Conservation (phyloP, 2,329 filamentous ascomycete species). For the Aspergillus texensis region DNA sequence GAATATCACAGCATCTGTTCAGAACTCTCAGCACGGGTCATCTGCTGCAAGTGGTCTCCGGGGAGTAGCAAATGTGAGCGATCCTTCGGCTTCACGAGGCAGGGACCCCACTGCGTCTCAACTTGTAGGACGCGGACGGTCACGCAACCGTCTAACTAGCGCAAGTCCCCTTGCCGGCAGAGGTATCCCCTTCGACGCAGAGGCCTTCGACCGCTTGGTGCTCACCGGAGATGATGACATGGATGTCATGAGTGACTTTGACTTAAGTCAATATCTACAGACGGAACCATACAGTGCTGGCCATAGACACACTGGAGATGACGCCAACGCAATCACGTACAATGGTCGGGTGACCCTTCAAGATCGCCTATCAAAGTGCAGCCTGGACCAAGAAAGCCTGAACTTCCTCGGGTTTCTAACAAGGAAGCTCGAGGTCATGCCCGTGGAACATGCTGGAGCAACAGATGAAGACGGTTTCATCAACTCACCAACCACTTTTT, state of each 20-base stretch:
- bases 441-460: slow-evolving; percentile 15
- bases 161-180: slow-evolving; percentile 65
- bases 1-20: slow-evolving; percentile 62
- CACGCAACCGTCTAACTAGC: slow-evolving; percentile 57
- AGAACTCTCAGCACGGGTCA: slow-evolving; percentile 54
- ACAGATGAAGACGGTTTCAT: background rate
- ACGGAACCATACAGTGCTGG: slow-evolving; percentile 31
- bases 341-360: slow-evolving; percentile 10
- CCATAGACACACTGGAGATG: slow-evolving; percentile 8
- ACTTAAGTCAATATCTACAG: slow-evolving; percentile 38
- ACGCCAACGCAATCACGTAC: slow-evolving; percentile 42
- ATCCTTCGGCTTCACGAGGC: slow-evolving; percentile 24
- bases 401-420: slow-evolving; percentile 67
- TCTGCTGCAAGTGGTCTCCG: slow-evolving; percentile 33
- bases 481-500: background rate
- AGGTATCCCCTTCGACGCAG: slow-evolving; percentile 37
- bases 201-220: slow-evolving; percentile 26
- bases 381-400: slow-evolving; percentile 59
- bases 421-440: slow-evolving; percentile 46
- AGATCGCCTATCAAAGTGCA: slow-evolving; percentile 52
- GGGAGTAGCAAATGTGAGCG: slow-evolving; percentile 40
- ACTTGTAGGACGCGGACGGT: slow-evolving; percentile 36
- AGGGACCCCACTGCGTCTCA: slow-evolving; percentile 16
- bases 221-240: slow-evolving; percentile 28
- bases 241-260: slow-evolving; percentile 29